Conservation (phyloP, 345 rosid genomes). For the Populus simonii region DNA sequence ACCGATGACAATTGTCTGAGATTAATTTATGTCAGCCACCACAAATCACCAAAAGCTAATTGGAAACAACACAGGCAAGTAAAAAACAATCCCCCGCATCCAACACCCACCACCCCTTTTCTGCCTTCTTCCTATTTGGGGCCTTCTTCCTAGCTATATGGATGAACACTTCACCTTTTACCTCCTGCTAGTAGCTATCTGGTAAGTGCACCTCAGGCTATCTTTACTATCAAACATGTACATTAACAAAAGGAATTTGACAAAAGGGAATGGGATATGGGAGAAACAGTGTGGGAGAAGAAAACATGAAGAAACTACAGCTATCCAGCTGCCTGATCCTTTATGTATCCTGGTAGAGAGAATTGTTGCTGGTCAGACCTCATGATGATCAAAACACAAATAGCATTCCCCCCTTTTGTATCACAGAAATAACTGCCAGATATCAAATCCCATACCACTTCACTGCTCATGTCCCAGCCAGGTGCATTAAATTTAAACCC, state of each 20-base stretch:
- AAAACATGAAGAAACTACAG: conserved; percentile 22
- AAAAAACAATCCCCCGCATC: conserved; percentile 14
- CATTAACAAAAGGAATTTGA: conserved; percentile 32
- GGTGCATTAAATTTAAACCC: conserved; percentile 71
- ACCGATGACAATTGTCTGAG: conserved; percentile 31
- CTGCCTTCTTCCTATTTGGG: conserved; percentile 14
- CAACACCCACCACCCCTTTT: conserved; percentile 10
- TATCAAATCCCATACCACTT: conserved; percentile 11
- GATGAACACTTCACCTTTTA: too few species aligned
- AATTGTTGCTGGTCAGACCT: conserved; percentile 35
- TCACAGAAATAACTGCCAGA: conserved; percentile 25
- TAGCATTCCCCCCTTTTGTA: conserved; percentile 25
- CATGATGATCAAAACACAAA: conserved; percentile 27
- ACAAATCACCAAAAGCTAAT: conserved; percentile 30
- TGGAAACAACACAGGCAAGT: conserved; percentile 19
- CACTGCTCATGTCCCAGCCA: conserved; percentile 49
- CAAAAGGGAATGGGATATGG: conserved; percentile 4
- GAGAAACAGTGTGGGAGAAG: conserved; percentile 12
- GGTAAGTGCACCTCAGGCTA: conserved; percentile 34
- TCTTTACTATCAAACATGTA: conserved; percentile 50
- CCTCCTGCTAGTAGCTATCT: too few species aligned
- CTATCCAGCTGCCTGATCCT: conserved; percentile 30
- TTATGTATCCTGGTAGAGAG: conserved; percentile 24
- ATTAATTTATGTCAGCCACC: conserved; percentile 31
- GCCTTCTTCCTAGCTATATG: conserved; percentile 37